phyloP scores from a whole-genome alignment of 768 basidiomycete genomes.

The Podaxis sp. region DNA sequence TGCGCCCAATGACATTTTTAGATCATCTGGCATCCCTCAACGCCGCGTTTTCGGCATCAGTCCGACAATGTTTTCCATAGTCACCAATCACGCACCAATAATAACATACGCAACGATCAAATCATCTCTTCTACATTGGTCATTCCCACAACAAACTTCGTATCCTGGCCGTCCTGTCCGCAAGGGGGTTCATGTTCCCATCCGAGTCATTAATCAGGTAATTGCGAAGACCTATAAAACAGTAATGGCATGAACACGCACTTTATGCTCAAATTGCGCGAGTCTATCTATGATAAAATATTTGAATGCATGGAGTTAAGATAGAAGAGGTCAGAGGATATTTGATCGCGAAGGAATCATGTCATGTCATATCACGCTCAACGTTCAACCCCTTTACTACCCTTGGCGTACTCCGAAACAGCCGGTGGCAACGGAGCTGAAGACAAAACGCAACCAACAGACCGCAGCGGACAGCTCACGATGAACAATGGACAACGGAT shows the following conservation, averaged over 20 bases:
- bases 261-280: not conserved
- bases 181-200: not conserved
- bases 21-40: not conserved
- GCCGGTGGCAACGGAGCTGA: not conserved
- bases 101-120: constrained; percentile 9
- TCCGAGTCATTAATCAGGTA: not conserved
- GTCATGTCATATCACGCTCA: not conserved
- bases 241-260: not conserved
- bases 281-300: not conserved
- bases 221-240: not conserved
- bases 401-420: not conserved
- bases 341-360: not conserved
- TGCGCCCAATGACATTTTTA: not conserved
- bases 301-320: not conserved
- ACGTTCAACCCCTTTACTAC: not conserved
- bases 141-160: not conserved
- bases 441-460: not conserved
- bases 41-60: not conserved
- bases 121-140: not conserved
- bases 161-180: not conserved
- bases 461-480: not conserved
- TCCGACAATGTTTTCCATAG: not conserved
- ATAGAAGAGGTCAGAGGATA: not conserved
- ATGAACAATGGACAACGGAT: not conserved
- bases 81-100: constrained; percentile 3